phyloP scores from a whole-genome alignment of 306 rosid genomes.

The Lathyrus oleraceus region DNA sequence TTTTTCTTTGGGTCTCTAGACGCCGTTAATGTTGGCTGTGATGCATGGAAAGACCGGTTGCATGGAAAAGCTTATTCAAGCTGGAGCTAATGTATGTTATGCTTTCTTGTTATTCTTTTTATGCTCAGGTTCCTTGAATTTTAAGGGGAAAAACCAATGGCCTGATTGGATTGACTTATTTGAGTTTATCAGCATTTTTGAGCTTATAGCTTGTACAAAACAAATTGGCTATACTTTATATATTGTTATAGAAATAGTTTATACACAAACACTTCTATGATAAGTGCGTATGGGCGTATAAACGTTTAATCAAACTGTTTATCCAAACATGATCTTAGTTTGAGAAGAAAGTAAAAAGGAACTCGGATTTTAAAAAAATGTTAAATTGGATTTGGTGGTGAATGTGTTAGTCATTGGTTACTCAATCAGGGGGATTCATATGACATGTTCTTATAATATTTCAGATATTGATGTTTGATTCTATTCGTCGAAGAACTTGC shows the following conservation, averaged over 20 bases:
- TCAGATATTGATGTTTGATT: slow-evolving; percentile 87
- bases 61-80: slow-evolving; percentile 65
- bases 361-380: not conserved
- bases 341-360: not conserved
- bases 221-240: not conserved
- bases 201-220: not conserved
- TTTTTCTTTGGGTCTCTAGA: slow-evolving; percentile 42
- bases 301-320: not conserved
- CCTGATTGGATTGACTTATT: not conserved
- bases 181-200: not conserved
- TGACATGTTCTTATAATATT: slow-evolving; percentile 29
- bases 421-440: not conserved
- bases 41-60: slow-evolving; percentile 75
- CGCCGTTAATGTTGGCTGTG: slow-evolving; percentile 88
- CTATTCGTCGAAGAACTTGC: slow-evolving; percentile 72
- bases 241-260: not conserved
- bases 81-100: slow-evolving; percentile 82
- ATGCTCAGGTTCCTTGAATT: not conserved
- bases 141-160: not conserved
- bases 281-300: not conserved
- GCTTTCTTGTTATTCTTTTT: not conserved
- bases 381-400: not conserved
- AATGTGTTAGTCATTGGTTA: slow-evolving; percentile 13
- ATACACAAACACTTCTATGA: not conserved
- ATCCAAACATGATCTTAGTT: not conserved